Conservation (phyloP, 2,329 filamentous ascomycete genomes). For the Elsinoe perseae region DNA sequence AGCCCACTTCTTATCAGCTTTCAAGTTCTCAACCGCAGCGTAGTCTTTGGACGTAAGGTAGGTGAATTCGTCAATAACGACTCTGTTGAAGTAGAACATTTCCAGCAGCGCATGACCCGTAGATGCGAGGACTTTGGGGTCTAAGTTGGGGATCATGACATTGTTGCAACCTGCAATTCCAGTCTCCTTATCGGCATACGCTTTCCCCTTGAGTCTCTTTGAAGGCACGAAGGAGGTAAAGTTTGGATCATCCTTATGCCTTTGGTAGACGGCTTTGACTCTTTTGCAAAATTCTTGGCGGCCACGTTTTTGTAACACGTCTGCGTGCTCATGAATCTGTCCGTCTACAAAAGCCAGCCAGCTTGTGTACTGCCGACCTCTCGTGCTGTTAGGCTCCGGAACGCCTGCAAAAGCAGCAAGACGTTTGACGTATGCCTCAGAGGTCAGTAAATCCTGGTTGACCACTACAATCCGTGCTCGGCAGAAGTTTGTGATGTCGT, state of each 20-base stretch:
- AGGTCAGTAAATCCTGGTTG: slow-evolving; percentile 44
- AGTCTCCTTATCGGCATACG: not conserved
- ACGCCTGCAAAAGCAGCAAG: slow-evolving; percentile 46
- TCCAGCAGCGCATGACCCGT: slow-evolving; percentile 39
- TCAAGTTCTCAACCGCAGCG: slow-evolving; percentile 39
- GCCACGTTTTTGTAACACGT: slow-evolving; percentile 29
- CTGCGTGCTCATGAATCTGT: slow-evolving; percentile 38
- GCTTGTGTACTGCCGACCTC: slow-evolving; percentile 43
- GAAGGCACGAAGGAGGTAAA: slow-evolving; percentile 29
- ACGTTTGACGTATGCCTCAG: slow-evolving; percentile 41
- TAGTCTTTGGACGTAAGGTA: slow-evolving; percentile 43
- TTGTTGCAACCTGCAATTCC: not conserved
- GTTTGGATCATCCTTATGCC: slow-evolving; percentile 27
- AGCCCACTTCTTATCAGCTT: slow-evolving; percentile 51
- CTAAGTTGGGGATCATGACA: not conserved
- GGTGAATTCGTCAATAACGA: slow-evolving; percentile 59
- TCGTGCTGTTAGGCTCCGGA: slow-evolving; percentile 32
- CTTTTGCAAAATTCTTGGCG: slow-evolving; percentile 26
- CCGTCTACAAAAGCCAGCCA: slow-evolving; percentile 45
- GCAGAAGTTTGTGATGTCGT: slow-evolving; percentile 39
- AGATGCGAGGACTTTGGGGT: not conserved
- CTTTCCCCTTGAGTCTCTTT: slow-evolving; percentile 14
- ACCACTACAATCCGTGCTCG: slow-evolving; percentile 49
- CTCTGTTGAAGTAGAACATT: slow-evolving; percentile 52
- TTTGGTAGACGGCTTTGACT: slow-evolving; percentile 22